Evolutionary conservation across 2,329 filamentous ascomycete species (phyloP).

Genomic region (Claviceps sp.): DNA sequence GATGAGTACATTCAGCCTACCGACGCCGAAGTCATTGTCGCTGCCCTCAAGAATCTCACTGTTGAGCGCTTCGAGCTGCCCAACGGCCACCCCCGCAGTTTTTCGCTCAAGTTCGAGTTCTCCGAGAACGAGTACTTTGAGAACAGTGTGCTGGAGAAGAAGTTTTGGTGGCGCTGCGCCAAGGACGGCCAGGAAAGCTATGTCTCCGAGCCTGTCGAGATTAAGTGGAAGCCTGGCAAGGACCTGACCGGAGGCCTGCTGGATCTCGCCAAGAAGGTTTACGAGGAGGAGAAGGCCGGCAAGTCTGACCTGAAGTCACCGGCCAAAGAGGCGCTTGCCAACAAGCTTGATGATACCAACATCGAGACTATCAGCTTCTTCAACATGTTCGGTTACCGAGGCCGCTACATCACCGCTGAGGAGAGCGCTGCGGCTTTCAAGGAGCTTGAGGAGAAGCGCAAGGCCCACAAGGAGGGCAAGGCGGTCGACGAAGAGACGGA

Average conservation of each 20-base stretch:
- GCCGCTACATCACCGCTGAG: conserved; percentile 54
- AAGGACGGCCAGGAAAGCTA: conserved; percentile 59
- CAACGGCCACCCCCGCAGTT: conserved; percentile 64
- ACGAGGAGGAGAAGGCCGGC: conserved; percentile 39
- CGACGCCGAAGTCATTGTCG: conserved; percentile 61
- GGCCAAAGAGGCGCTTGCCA: conserved; percentile 36
- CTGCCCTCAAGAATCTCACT: conserved; percentile 51
- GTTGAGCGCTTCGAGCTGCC: conserved; percentile 74
- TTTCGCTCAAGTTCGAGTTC: conserved; percentile 70
- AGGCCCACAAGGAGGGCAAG: conserved; percentile 35
- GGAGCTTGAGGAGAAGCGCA: conserved; percentile 45
- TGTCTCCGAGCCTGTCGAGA: conserved; percentile 77
- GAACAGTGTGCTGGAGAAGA: conserved; percentile 71
- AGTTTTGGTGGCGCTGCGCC: conserved; percentile 70
- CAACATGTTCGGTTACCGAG: conserved; percentile 73
- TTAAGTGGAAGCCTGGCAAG: conserved; percentile 70
- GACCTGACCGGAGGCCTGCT: conserved; percentile 75
- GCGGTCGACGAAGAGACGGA: conserved; percentile 25
- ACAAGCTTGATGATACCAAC: conserved; percentile 45
- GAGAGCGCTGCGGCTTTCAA: conserved; percentile 52
- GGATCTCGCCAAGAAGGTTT: conserved; percentile 57
- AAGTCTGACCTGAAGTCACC: conserved; percentile 28
- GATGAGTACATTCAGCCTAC: conserved; percentile 77
- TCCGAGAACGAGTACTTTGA: conserved; percentile 70
- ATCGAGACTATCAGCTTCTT: conserved; percentile 70